Percentiles rank a stretch among this genome's conserved stretches.
phyloP scores from a whole-genome alignment of 1,284 basidiomycete genomes.

The Cutaneotrichosporon sp. region DNA sequence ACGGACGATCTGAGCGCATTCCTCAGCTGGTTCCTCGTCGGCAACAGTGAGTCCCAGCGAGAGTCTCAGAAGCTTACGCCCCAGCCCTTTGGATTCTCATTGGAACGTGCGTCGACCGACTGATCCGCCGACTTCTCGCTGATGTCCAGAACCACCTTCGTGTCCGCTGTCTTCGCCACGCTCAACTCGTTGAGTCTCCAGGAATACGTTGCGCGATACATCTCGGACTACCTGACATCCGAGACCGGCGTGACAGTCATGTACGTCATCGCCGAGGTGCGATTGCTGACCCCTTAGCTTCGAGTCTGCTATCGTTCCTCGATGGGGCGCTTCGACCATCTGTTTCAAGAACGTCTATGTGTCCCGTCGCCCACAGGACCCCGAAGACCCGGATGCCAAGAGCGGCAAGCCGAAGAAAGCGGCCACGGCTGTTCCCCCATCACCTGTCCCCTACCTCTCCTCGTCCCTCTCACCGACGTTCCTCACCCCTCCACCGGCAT shows the following conservation, averaged over 20 bases:
- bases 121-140: slow-evolving; percentile 6
- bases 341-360: slow-evolving; percentile 97
- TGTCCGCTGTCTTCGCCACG: slow-evolving; percentile 87
- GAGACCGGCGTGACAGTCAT: slow-evolving; percentile 93
- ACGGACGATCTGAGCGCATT: slow-evolving; percentile 97
- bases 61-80: neutral
- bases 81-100: slow-evolving; percentile 74
- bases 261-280: slow-evolving; percentile 28
- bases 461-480: slow-evolving; percentile 44
- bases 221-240: slow-evolving; percentile 90
- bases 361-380: slow-evolving; percentile 67
- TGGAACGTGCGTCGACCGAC: slow-evolving; percentile 72
- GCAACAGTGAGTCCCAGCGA: slow-evolving; percentile 63
- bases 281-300: slow-evolving; percentile 58
- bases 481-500: slow-evolving; percentile 31
- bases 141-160: slow-evolving; percentile 79
- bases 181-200: slow-evolving; percentile 89
- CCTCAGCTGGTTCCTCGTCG: slow-evolving; percentile 90
- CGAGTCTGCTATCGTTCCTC: slow-evolving; percentile 96
- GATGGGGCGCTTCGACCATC: slow-evolving; percentile 93
- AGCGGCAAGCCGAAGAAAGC: slow-evolving; percentile 30
- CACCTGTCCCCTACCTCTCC: slow-evolving; percentile 43
- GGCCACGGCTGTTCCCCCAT: slow-evolving; percentile 38
- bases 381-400: slow-evolving; percentile 47
- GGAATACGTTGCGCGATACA: slow-evolving; percentile 83